Conservation (phyloP, 169 alveolate genomes). For the Cryptosporidium canis region DNA sequence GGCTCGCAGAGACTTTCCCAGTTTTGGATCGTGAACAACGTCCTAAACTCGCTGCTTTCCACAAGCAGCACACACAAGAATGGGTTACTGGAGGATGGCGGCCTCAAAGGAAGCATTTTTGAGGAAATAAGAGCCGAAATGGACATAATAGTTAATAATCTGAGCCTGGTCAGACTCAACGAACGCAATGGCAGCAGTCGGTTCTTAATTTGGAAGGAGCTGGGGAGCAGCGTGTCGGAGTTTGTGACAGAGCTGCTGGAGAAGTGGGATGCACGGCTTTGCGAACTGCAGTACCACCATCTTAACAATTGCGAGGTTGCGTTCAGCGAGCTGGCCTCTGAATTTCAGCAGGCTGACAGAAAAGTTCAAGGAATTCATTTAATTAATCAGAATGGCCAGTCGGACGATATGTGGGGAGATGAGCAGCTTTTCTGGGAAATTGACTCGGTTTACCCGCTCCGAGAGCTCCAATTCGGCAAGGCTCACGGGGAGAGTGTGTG, state of each 20-base stretch:
- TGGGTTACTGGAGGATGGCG: neutral
- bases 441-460: constrained; percentile 31
- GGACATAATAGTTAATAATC: neutral
- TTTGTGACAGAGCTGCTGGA: constrained; percentile 26
- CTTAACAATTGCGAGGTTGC: constrained; percentile 36
- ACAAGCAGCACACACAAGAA: neutral
- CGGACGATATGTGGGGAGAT: constrained; percentile 51
- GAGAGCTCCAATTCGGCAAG: constrained; percentile 46
- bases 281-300: constrained; percentile 54
- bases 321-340: neutral
- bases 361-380: neutral
- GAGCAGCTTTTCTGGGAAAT: constrained; percentile 54
- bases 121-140: constrained; percentile 28
- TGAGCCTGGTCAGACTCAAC: neutral
- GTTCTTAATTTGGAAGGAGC: constrained; percentile 26
- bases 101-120: constrained; percentile 16
- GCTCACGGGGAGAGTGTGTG: neutral
- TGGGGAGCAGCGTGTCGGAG: constrained; percentile 39
- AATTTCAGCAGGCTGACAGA: neutral
- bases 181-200: neutral
- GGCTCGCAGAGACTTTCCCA: constrained; percentile 22
- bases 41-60: constrained; percentile 28
- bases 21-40: constrained; percentile 62
- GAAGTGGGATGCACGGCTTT: constrained; percentile 36
- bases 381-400: neutral